A percentile compares a stretch with the other conserved stretches of the same genome.
phyloP scores from a whole-genome alignment of 2,329 filamentous ascomycete species.

The Exophiala phaeomuriformis region DNA sequence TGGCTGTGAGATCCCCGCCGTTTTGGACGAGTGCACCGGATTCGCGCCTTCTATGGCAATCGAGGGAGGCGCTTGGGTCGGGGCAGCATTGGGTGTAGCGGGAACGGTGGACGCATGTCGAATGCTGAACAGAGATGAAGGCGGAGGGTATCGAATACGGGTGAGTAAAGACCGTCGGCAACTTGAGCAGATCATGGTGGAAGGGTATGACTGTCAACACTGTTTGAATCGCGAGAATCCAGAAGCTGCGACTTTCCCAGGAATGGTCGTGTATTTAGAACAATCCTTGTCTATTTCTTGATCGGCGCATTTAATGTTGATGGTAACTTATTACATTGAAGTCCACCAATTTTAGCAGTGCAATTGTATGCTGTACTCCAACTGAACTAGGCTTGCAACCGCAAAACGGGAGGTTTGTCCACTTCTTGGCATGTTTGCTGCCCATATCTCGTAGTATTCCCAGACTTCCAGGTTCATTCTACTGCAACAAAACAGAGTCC shows the following conservation, averaged over 20 bases:
- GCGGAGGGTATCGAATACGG: slow-evolving; percentile 9
- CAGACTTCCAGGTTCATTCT: too few species aligned
- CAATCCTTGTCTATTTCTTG: too few species aligned
- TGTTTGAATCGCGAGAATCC: too few species aligned
- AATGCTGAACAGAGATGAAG: neutral
- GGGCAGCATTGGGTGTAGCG: slow-evolving; percentile 17
- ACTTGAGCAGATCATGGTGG: slow-evolving; percentile 24
- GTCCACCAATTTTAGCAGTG: neutral
- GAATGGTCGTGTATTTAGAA: too few species aligned
- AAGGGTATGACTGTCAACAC: too few species aligned
- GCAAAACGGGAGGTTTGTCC: neutral
- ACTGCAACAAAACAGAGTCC: too few species aligned
- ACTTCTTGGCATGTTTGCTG: slow-evolving; percentile 31
- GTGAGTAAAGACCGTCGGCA: slow-evolving; percentile 21
- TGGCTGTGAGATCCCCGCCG: neutral
- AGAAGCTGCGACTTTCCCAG: too few species aligned
- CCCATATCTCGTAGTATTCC: neutral
- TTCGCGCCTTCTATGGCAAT: slow-evolving; percentile 13
- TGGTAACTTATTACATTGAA: neutral
- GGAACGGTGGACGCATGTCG: slow-evolving; percentile 19
- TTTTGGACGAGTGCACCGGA: slow-evolving; percentile 28
- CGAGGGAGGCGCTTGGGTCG: slow-evolving; percentile 17
- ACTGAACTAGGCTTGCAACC: neutral
- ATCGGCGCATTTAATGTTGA: neutral
- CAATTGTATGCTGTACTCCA: slow-evolving; percentile 9